Conservation (phyloP, 2,329 filamentous ascomycete species). For the Emmonsia crescens region DNA sequence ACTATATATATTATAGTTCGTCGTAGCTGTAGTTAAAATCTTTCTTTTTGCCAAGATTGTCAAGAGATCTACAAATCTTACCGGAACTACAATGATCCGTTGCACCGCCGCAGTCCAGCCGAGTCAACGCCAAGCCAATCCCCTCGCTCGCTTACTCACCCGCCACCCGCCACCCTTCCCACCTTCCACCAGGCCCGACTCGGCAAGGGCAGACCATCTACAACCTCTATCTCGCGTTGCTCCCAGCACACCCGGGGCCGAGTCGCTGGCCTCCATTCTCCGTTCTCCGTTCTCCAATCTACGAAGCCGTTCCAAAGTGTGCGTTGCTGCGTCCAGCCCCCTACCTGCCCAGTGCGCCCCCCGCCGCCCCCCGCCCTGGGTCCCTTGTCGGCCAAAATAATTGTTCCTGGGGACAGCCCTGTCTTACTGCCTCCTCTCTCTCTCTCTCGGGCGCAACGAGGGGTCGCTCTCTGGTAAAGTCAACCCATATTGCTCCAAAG, state of each 20-base stretch:
- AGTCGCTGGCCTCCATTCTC: background rate
- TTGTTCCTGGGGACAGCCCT: background rate
- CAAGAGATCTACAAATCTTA: no score
- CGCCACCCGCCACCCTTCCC: background rate
- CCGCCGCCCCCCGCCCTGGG: background rate
- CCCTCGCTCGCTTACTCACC: no score
- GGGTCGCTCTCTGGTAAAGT: background rate
- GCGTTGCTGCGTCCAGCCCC: background rate
- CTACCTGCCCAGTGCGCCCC: background rate
- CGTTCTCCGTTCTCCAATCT: conserved; percentile 15
- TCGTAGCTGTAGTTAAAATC: no score
- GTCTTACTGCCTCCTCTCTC: background rate
- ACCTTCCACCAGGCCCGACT: background rate
- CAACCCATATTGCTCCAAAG: background rate
- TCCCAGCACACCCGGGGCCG: conserved; percentile 1
- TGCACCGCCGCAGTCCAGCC: background rate
- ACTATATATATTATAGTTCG: background rate
- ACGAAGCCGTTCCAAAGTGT: conserved; percentile 15
- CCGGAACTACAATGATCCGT: background rate
- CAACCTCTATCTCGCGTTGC: background rate
- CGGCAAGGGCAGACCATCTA: background rate
- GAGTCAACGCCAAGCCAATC: background rate
- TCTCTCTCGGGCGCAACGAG: background rate
- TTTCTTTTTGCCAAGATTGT: no score
- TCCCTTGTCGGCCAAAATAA: background rate